These are phyloP conservation scores for Cylindrotheca closterium DNA, from an alignment of 108 stramenopile genomes.

Conservation along the genomic window DNA sequence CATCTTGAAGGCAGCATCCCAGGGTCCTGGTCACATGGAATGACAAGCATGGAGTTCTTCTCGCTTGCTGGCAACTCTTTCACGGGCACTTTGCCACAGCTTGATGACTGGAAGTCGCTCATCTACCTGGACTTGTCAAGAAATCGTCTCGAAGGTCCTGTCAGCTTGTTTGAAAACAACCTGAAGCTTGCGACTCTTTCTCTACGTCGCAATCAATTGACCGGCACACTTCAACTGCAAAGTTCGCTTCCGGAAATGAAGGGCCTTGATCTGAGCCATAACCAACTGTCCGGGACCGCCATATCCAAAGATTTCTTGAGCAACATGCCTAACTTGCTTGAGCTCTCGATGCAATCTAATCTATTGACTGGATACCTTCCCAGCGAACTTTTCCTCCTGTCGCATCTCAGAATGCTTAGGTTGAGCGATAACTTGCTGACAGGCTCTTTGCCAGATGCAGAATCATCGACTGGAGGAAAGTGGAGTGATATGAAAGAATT, in stretches of 20 bases:
- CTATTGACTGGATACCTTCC: conserved; percentile 38
- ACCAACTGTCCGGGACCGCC: conserved; percentile 30
- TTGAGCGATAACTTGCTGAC: conserved; percentile 10
- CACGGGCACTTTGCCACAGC: conserved; percentile 9
- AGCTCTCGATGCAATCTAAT: too few relatives aligned
- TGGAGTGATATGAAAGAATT: neutral
- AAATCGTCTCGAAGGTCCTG: conserved; percentile 21
- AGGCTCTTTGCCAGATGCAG: conserved; percentile 10
- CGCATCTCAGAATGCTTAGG: neutral
- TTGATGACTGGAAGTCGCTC: neutral
- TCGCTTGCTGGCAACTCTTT: conserved; percentile 8
- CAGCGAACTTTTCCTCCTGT: conserved; percentile 1
- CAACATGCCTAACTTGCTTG: too few relatives aligned
- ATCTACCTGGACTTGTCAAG: conserved; percentile 8
- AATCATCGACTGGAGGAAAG: neutral
- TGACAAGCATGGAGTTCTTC: conserved; percentile 9
- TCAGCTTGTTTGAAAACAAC: neutral
- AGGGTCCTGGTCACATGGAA: neutral
- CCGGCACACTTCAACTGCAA: conserved; percentile 23
- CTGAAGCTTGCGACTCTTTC: neutral
- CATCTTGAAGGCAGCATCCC: conserved; percentile 13
- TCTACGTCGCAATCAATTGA: conserved; percentile 25
- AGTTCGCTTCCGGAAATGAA: neutral
- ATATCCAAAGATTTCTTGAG: conserved; percentile 4
- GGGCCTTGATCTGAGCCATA: conserved; percentile 14